Evolutionary conservation across 2,329 filamentous ascomycete species (phyloP), one percentile per base, ranked within the genome.

Genomic region (Neophaeococcomyces mojaviensis): DNA sequence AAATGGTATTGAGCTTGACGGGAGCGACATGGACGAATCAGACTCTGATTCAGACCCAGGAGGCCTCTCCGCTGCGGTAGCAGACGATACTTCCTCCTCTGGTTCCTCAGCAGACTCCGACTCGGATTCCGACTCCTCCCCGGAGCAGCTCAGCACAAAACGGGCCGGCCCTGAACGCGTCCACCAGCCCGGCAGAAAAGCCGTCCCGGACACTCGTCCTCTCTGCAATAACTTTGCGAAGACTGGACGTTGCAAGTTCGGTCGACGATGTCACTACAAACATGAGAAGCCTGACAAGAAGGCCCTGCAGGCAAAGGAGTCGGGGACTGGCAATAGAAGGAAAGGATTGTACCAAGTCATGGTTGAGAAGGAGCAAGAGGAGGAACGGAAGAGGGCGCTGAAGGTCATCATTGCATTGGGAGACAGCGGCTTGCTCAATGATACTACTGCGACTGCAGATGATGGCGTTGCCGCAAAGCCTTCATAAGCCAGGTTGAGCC

Each of bases 301-400:
- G 13, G 63, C 64, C 49, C 12, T 53, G n/a, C 61, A 60, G 7
- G 46, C 32, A 42, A 59, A 59, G 50, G 57, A 57, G 47, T 57
- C 9, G 31, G 45, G 46, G 26, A 46, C 33, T 49, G 45, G 43
- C 44, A 30, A 32, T 33, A 39, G 42, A 24, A 49, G 66, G 48
- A 68, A 70, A 54, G 64, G 68, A 24, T 58, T 73, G 41, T 64
- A 66, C 44, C 66, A 71, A 50, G 60, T 66, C 65, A 62, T 72
- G 46, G 53, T 71, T 34, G 64, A 63, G 28, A 64, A 63, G 39
- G 65, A 71, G 54, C 62, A 63, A 42, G 62, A 67, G 46, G 67
- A 71, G 24, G 64, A 68, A 30, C 58, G 67, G 44, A 64, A 60
- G 37, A 63, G 59, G 34, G 59, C 66, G 9, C 66, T 71, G 63